Evolutionary conservation across 2,329 filamentous ascomycete species (phyloP).

Genomic region (Hortaea sp.): DNA sequence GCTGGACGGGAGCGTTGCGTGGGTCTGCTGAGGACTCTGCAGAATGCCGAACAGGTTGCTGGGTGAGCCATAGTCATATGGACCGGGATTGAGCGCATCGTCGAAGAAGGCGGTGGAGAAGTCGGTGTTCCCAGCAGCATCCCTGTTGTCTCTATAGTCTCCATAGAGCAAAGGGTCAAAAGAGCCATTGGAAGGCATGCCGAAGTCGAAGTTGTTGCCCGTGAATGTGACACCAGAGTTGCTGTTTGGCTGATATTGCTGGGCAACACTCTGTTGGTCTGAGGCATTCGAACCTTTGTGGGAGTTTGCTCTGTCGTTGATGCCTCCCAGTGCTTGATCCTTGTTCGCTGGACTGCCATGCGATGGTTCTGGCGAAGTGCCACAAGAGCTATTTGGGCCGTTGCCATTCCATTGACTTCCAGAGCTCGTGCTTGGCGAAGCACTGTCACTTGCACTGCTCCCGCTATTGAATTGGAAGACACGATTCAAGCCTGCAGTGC

Average conservation of each 20-base stretch:
- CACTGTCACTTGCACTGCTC: constrained; percentile 35
- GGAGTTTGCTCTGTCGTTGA: constrained; percentile 43
- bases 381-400: constrained; percentile 56
- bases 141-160: constrained; percentile 85
- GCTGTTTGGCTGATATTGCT: constrained; percentile 5
- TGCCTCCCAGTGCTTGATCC: constrained; percentile 30
- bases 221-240: constrained; percentile 3
- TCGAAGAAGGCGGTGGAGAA: constrained; percentile 60
- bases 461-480: constrained; percentile 43
- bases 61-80: constrained; percentile 64
- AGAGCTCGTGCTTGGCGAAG: constrained; percentile 43
- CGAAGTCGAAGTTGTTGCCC: constrained; percentile 15
- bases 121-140: constrained; percentile 59
- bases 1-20: constrained; percentile 7
- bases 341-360: constrained; percentile 59
- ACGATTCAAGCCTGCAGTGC: constrained; percentile 33
- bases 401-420: constrained; percentile 41
- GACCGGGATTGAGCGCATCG: constrained; percentile 31
- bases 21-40: constrained; percentile 25
- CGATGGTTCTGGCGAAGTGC: constrained; percentile 67
- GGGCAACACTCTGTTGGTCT: constrained; percentile 1
- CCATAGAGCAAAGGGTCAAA: constrained; percentile 90
- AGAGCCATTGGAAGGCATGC: constrained; percentile 44
- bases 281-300: constrained; percentile 9
- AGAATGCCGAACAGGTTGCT: constrained; percentile 55